Evolutionary conservation across 306 rosid species (phyloP).

Genomic region (Purshia tridentata): DNA sequence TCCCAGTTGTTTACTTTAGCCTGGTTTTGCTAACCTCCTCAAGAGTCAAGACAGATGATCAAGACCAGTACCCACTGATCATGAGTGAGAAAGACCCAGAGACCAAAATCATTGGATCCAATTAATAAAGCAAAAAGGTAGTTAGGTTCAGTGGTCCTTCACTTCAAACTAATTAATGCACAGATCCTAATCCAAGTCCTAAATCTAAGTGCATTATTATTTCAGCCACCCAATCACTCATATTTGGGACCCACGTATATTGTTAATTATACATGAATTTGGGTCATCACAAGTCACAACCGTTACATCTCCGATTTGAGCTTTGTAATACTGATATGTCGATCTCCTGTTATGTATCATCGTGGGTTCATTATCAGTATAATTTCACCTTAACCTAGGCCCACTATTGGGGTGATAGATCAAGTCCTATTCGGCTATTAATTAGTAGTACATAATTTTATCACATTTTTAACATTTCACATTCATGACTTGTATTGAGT

Average conservation of each 20-base stretch:
- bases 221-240: too few species aligned
- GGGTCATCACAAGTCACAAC: slow-evolving; percentile 28
- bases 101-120: slow-evolving; percentile 64
- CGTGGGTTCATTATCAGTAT: too few species aligned
- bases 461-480: too few species aligned
- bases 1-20: slow-evolving; percentile 18
- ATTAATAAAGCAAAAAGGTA: slow-evolving; percentile 48
- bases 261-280: slow-evolving; percentile 21
- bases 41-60: slow-evolving; percentile 8
- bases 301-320: slow-evolving; percentile 8
- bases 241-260: slow-evolving; percentile 29
- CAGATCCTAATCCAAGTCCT: slow-evolving; percentile 23
- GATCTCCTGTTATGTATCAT: too few species aligned
- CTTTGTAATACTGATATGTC: background rate
- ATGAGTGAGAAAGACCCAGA: slow-evolving; percentile 17
- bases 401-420: too few species aligned
- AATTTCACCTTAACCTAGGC: too few species aligned
- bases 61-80: too few species aligned
- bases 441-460: too few species aligned
- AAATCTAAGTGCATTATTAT: slow-evolving; percentile 25
- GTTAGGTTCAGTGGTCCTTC: slow-evolving; percentile 36
- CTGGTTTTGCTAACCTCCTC: slow-evolving; percentile 22
- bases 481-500: too few species aligned
- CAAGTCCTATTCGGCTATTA: too few species aligned
- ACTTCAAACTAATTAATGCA: slow-evolving; percentile 29